A percentile compares a stretch with the other conserved stretches of the same genome.
Conservation (phyloP, 192 early-diverging fungal species). For the Coemansia aciculifera region DNA sequence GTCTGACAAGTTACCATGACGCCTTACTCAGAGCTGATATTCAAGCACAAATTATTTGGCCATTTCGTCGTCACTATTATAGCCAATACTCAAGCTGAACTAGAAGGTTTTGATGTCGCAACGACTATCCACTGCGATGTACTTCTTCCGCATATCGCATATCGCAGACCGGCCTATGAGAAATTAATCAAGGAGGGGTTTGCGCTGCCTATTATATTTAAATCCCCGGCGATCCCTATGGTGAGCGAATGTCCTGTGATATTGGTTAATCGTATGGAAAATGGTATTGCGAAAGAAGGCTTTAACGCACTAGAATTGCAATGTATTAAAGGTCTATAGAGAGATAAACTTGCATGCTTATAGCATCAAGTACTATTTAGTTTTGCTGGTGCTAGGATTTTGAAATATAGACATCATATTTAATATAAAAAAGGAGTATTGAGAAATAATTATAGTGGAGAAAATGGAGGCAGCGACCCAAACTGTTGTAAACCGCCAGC, state of each 20-base stretch:
- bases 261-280: no score
- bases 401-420: background rate
- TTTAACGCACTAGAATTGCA: background rate
- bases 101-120: background rate
- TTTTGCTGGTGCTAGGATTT: background rate
- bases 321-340: background rate
- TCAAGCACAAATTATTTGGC: no score
- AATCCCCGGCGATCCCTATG: background rate
- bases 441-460: conserved; percentile 8
- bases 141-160: background rate
- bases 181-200: background rate
- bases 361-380: background rate
- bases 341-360: background rate
- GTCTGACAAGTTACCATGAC: background rate
- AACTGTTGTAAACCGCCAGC: conserved; percentile 30
- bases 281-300: no score
- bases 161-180: background rate
- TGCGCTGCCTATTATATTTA: background rate
- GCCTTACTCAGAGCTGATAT: background rate
- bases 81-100: background rate
- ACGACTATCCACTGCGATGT: background rate
- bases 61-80: no score
- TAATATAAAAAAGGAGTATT: background rate
- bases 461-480: conserved; percentile 39
- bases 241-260: background rate